Evolutionary conservation across 495 filamentous ascomycete genomes (phyloP).

Genomic region (Podospora australis): DNA sequence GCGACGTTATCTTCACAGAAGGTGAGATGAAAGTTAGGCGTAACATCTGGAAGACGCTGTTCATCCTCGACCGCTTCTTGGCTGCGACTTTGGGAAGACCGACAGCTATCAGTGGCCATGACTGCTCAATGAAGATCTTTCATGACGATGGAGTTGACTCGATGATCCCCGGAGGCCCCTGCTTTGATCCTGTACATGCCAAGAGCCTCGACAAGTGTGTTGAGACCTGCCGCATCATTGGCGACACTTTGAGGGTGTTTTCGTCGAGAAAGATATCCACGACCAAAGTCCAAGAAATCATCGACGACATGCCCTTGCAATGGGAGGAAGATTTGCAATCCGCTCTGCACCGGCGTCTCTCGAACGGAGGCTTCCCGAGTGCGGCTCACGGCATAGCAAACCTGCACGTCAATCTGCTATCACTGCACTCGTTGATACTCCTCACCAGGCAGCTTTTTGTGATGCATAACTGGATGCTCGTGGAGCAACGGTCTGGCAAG

Average conservation of each 20-base stretch:
- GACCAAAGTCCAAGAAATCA: constrained; percentile 57
- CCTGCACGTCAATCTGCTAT: constrained; percentile 61
- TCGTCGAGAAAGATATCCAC: constrained; percentile 64
- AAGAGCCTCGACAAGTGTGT: constrained; percentile 48
- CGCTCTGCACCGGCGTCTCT: constrained; percentile 42
- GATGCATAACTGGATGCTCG: constrained; percentile 33
- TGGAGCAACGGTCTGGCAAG: constrained; percentile 26
- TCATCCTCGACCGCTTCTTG: constrained; percentile 56
- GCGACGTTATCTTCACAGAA: constrained; percentile 36
- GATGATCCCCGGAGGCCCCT: constrained; percentile 25
- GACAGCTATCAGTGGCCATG: constrained; percentile 54
- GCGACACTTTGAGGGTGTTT: constrained; percentile 62
- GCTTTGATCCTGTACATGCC: constrained; percentile 20
- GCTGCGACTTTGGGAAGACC: constrained; percentile 54
- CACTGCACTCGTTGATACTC: constrained; percentile 68
- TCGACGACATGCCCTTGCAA: constrained; percentile 44
- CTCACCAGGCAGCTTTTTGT: constrained; percentile 68
- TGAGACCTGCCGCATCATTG: constrained; percentile 56
- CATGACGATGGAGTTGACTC: constrained; percentile 36
- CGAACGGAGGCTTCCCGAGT: constrained; percentile 36
- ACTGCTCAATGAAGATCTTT: constrained; percentile 42
- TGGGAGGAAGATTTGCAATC: constrained; percentile 44
- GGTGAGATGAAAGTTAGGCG: constrained; percentile 41
- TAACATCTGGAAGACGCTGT: constrained; percentile 56
- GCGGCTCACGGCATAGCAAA: constrained; percentile 55